Percentiles rank a stretch among this genome's conserved stretches.
phyloP scores from a whole-genome alignment of 106 monocot genomes.

The Dendrobium huoshanense region DNA sequence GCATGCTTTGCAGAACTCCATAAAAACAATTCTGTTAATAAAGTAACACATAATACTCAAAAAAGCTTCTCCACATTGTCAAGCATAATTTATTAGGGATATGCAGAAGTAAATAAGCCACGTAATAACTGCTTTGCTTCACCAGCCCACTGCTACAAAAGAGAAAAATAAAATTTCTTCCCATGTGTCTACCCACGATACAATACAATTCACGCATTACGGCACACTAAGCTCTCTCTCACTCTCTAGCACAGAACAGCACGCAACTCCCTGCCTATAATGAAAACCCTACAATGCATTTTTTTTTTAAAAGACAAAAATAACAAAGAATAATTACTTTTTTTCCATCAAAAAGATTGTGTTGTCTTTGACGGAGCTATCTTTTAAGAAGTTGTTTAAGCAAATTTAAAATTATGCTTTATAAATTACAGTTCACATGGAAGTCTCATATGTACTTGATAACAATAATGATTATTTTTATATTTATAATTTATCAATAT shows the following conservation, averaged over 20 bases:
- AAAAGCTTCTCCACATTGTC: background rate
- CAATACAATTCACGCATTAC: background rate
- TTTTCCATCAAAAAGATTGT: background rate
- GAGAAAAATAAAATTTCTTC: background rate
- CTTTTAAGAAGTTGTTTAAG: background rate
- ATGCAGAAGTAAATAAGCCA: background rate
- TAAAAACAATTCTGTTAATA: background rate
- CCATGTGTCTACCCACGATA: background rate
- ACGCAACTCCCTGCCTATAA: too few relatives aligned
- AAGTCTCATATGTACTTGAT: too few relatives aligned
- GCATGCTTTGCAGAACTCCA: constrained; percentile 1
- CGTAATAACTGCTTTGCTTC: background rate
- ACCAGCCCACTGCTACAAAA: background rate
- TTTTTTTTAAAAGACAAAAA: too few relatives aligned
- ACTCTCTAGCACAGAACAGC: background rate
- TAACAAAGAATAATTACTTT: too few relatives aligned
- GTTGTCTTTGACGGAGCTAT: background rate
- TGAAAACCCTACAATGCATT: too few relatives aligned
- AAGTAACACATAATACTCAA: background rate
- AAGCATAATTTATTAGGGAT: background rate
- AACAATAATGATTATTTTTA: too few relatives aligned
- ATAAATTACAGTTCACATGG: background rate
- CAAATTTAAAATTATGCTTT: background rate
- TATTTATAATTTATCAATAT: too few relatives aligned
- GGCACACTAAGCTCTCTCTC: background rate